Evolutionary conservation across 2,329 filamentous ascomycete species (phyloP).

Genomic region (Exophiala sideris): DNA sequence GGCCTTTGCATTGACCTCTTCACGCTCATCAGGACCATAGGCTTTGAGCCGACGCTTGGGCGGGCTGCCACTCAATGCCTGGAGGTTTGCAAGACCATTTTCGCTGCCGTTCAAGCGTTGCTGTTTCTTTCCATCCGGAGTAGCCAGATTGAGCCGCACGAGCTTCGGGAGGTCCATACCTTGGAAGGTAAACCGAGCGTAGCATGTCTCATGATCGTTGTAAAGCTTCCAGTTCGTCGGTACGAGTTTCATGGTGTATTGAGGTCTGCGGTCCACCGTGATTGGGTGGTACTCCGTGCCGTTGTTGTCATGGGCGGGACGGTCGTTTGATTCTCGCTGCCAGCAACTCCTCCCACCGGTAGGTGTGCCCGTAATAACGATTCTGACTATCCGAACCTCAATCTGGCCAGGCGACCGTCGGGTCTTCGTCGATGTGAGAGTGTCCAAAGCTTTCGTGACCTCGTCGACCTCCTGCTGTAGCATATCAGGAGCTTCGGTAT

Average conservation of each 20-base stretch:
- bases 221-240: conserved; percentile 1
- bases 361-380: background rate
- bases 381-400: conserved; percentile 9
- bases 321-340: background rate
- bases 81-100: too few species aligned
- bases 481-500: conserved; percentile 2
- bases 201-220: conserved; percentile 9
- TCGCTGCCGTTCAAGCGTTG: background rate
- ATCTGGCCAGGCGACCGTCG: conserved; percentile 6
- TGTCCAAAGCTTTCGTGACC: conserved; percentile 9
- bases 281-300: background rate
- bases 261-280: background rate
- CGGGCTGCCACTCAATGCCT: background rate
- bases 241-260: background rate
- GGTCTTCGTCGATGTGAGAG: background rate
- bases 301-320: background rate
- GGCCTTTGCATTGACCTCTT: background rate
- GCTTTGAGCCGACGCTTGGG: conserved; percentile 3
- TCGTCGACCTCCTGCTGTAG: conserved; percentile 12
- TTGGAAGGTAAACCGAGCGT: conserved; percentile 16
- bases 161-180: conserved; percentile 19
- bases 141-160: conserved; percentile 84
- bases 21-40: background rate
- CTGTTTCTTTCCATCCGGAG: conserved; percentile 64
- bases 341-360: too few species aligned